phyloP scores from a whole-genome alignment of 306 rosid species.

The Cucumis hystrix region DNA sequence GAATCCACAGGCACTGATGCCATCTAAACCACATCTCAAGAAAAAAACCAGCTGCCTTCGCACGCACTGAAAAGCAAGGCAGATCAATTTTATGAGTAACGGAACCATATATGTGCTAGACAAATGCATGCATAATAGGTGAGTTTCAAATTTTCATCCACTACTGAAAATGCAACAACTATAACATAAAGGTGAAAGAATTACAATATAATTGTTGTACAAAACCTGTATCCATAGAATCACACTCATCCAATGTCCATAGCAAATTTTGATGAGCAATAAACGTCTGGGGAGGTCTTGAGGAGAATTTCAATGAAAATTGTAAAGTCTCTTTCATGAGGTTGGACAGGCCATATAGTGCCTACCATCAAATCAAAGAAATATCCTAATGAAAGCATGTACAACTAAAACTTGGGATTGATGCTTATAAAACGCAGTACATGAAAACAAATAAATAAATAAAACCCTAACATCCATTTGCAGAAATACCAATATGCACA shows the following conservation, averaged over 20 bases:
- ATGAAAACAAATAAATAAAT: not conserved
- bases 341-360: slow-evolving; percentile 20
- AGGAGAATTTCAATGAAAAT: slow-evolving; percentile 59
- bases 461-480: not conserved
- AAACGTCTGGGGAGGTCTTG: slow-evolving; percentile 87
- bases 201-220: slow-evolving; percentile 6
- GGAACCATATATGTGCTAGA: not conserved
- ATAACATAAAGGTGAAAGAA: not conserved
- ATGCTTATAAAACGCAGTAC: not conserved
- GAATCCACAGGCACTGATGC: slow-evolving; percentile 83
- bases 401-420: not conserved
- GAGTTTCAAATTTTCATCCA: not conserved
- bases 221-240: slow-evolving; percentile 46
- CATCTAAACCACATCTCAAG: slow-evolving; percentile 86
- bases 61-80: slow-evolving; percentile 26
- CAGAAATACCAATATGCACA: not conserved
- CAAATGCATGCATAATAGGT: not conserved
- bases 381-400: not conserved
- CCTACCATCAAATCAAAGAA: slow-evolving; percentile 26
- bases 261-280: slow-evolving; percentile 66
- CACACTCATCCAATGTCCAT: slow-evolving; percentile 47
- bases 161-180: not conserved
- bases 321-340: slow-evolving; percentile 31
- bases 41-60: slow-evolving; percentile 44
- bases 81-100: not conserved